Evolutionary conservation across 768 basidiomycete genomes (phyloP), one percentile per base, ranked within the genome.

Genomic region (Auriscalpium microsporum): DNA sequence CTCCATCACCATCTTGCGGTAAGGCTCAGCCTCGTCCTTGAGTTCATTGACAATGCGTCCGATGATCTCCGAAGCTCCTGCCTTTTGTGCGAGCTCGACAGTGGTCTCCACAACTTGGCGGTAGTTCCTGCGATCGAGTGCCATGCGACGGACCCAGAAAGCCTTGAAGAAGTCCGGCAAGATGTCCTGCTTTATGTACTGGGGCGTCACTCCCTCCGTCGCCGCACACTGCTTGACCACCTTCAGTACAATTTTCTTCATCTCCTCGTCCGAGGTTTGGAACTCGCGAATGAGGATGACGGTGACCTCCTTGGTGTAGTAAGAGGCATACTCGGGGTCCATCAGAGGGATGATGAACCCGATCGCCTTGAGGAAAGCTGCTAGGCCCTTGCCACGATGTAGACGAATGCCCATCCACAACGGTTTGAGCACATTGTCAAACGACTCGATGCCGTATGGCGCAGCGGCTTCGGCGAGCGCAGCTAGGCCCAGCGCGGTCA

Each of bases 1-100:
- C 74, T 99, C 96, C 96, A 99, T 99, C 48, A 96, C 94, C 96
- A 99, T 99, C 80, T 98, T 98, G 61, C 94, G 77, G 72, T 91
- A 93, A 4, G 90, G 90, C 70, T 93, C 90, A 13, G 87, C 85
- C 68, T 88, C 87, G 65, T 90, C 87, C 76, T 94, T 96, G 60
- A 96, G 75, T 65, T 93, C 93, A 67, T 94, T 93, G 53, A 86
- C 85, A 60, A 87, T 79, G 55, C 84, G 72, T 7, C 92, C 90
- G 23, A 97, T 92, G 56, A 99, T 98, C 72, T 97, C 95, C 8
- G 94, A 81, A 1, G 98, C 96, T 10, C 96, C 96, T 0, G 93
- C 79, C 71, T 99, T 99, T 67, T 96, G 92, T 7, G 96, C 96
- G 38, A 99, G 81, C 73, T 98, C 96, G 55, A 97, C 94, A 1